Conservation (phyloP, 2,329 filamentous ascomycete species). For the Beauveria rudraprayagi region DNA sequence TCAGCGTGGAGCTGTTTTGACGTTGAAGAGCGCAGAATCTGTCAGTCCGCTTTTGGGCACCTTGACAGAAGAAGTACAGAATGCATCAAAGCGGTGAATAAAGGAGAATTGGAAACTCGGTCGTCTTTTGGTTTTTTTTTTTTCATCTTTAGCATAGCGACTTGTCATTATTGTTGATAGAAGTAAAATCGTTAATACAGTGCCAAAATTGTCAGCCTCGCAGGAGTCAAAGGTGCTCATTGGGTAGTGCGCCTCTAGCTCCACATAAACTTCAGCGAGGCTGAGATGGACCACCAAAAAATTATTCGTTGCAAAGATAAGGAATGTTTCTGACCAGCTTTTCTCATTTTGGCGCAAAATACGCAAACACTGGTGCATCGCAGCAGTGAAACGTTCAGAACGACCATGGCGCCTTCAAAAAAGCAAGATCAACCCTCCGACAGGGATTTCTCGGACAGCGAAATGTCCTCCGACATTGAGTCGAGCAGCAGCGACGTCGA, state of each 20-base stretch:
- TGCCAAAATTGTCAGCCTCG: neutral
- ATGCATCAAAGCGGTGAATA: constrained; percentile 14
- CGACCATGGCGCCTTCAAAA: constrained; percentile 24
- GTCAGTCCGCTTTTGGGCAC: constrained; percentile 54
- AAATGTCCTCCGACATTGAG: constrained; percentile 12
- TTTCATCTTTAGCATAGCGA: neutral
- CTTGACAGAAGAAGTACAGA: constrained; percentile 33
- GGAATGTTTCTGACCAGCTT: constrained; percentile 15
- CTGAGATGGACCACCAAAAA: constrained; percentile 23
- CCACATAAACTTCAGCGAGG: constrained; percentile 19
- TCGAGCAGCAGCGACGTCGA: constrained; percentile 22
- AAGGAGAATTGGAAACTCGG: neutral
- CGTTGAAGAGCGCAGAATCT: constrained; percentile 64
- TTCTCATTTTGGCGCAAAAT: constrained; percentile 5
- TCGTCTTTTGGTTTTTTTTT: neutral
- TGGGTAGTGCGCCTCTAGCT: neutral
- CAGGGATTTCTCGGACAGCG: constrained; percentile 20
- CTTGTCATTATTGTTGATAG: neutral
- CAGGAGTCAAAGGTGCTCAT: neutral
- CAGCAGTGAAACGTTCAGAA: constrained; percentile 14
- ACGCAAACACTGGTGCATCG: constrained; percentile 12
- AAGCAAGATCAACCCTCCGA: constrained; percentile 23
- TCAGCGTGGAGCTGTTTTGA: constrained; percentile 72
- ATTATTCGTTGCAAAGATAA: constrained; percentile 20
- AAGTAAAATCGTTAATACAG: neutral